Conservation (phyloP, 805 yeast genomes). For the Cyberlindnera xishuangbannaensis region DNA sequence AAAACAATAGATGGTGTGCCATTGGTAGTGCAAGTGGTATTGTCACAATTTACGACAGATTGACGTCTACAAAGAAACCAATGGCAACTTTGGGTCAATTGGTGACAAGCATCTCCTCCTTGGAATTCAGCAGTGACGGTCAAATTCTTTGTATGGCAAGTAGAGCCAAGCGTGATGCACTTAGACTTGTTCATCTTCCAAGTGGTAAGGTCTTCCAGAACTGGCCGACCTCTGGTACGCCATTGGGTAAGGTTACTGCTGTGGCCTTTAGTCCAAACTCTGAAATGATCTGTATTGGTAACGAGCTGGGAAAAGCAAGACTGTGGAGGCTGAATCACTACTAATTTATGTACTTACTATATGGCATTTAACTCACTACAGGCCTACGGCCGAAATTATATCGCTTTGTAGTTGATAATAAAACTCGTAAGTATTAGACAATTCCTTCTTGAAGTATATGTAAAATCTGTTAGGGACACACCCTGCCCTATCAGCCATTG, state of each 20-base stretch:
- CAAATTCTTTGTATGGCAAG: conserved; percentile 85
- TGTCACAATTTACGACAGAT: conserved; percentile 76
- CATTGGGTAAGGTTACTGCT: conserved; percentile 87
- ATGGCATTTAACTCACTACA: no score
- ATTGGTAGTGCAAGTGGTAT: conserved; percentile 86
- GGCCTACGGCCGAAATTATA: no score
- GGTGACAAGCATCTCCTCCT: conserved; percentile 69
- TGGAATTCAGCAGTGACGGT: conserved; percentile 80
- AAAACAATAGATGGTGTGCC: conserved; percentile 73
- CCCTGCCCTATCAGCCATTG: no score
- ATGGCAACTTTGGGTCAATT: conserved; percentile 67
- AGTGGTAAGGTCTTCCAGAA: conserved; percentile 80
- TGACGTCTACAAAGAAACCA: conserved; percentile 41
- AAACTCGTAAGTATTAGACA: no score
- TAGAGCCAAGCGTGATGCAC: conserved; percentile 77
- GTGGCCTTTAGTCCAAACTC: conserved; percentile 74
- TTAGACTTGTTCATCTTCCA: conserved; percentile 83
- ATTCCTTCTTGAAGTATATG: no score
- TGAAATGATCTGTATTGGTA: conserved; percentile 84
- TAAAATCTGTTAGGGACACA: no score
- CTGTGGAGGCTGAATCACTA: conserved; percentile 87
- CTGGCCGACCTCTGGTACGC: conserved; percentile 98
- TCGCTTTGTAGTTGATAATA: no score
- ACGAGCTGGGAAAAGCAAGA: conserved; percentile 85
- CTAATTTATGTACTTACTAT: conserved; percentile 24